Evolutionary conservation across 768 basidiomycete species (phyloP), one percentile per base, ranked within the genome.

Genomic region (Russula emetica): DNA sequence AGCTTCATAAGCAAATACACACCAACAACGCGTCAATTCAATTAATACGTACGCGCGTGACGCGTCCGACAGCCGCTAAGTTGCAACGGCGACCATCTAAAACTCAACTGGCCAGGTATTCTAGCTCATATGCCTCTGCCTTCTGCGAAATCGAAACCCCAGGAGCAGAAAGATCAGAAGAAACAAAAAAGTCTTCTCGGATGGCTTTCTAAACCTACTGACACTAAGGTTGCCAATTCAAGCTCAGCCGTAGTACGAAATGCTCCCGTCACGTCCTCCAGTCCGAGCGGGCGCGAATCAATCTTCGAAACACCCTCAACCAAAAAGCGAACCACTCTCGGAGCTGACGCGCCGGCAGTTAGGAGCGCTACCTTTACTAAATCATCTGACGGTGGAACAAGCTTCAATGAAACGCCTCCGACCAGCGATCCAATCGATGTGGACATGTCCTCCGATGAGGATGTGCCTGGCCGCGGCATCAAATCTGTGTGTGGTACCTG

Each of bases 401-500:
- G 79, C 66, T 60, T 70, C 45, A 76, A 75, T 32, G 80, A 82
- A 18, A 89, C 88, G 2, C 90, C 90, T 30, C 89, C 89, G 0
- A 88, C 88, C 3, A 92, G 89, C 67, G 88, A 92, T 61, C 78
- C 83, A 32, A 82, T 91, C 61, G 89, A 92, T 67, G 80, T 92
- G 11, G 89, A 91, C 71, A 85, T 90, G 84, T 66, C 85, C 55
- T 79, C 78, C 9, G 81, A 73, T 2, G 82, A 78, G 14, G 82
- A 80, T 47, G 80, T 80, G 24, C 75, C 56, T 49, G 36, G 36
- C 36, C 58, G 34, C 22, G 56, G 49, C 7, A 28, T 55, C 6
- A 60, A 52, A 50, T 40, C 50, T 56, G 59, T 70, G 22, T 55
- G 51, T 68, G 9, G 18, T 16, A 30, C 18, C 20, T 38, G n/a